phyloP scores from a whole-genome alignment of 148 eudicot species.

The Spergularia bocconei region DNA sequence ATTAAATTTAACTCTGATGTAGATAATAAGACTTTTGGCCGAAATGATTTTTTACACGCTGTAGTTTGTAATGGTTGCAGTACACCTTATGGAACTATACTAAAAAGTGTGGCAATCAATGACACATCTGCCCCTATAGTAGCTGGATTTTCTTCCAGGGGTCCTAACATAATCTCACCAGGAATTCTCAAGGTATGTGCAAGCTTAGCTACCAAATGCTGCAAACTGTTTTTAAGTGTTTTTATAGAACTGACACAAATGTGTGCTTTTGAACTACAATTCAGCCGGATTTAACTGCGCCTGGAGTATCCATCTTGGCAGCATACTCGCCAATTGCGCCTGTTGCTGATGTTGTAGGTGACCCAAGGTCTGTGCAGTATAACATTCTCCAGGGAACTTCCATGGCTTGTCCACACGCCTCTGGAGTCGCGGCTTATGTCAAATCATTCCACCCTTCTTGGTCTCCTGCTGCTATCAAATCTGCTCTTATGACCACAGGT shows the following conservation, averaged over 20 bases:
- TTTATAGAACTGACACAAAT: not conserved
- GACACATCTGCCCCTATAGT: constrained; percentile 30
- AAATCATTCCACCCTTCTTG: constrained; percentile 39
- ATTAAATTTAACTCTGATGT: too few species aligned
- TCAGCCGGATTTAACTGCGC: constrained; percentile 46
- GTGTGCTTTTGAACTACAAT: not conserved
- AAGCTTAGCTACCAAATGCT: not conserved
- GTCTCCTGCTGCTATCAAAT: constrained; percentile 42
- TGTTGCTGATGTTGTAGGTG: constrained; percentile 20
- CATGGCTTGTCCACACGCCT: constrained; percentile 47
- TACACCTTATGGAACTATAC: constrained; percentile 31
- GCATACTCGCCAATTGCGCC: constrained; percentile 32
- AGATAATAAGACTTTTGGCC: too few species aligned
- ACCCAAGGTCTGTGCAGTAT: constrained; percentile 28
- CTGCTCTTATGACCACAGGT: constrained; percentile 48
- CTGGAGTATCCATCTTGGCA: constrained; percentile 44
- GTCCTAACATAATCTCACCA: constrained; percentile 28
- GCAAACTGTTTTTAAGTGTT: not conserved
- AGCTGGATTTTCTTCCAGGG: constrained; percentile 37
- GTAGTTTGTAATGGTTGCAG: not conserved
- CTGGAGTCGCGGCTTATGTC: constrained; percentile 35
- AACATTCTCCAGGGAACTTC: constrained; percentile 35
- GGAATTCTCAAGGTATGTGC: constrained; percentile 31
- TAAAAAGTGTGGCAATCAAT: constrained; percentile 16
- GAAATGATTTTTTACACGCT: too few species aligned